Percentiles rank a stretch among this genome's conserved stretches.
Evolutionary conservation across 1,284 basidiomycete genomes (phyloP).

Genomic region (Schizophyllum commune): DNA sequence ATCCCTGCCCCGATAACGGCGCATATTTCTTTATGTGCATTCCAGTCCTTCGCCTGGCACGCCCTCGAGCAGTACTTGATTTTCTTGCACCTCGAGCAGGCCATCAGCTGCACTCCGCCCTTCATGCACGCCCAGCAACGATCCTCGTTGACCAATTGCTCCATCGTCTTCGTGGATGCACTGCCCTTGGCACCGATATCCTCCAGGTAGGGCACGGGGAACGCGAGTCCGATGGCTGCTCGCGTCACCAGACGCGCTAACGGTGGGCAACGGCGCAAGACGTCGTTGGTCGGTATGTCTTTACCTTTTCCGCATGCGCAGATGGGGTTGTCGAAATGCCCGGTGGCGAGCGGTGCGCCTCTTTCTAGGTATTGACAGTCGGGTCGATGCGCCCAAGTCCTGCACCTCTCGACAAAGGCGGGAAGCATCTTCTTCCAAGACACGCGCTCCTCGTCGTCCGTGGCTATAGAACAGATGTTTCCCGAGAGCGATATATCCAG

Average conservation of each 20-base stretch:
- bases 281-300: conserved; percentile 20
- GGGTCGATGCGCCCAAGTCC: conserved; percentile 26
- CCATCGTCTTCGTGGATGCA: conserved; percentile 18
- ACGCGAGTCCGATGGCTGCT: conserved; percentile 26
- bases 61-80: conserved; percentile 20
- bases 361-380: conserved; percentile 23
- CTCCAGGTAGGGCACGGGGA: conserved; percentile 30
- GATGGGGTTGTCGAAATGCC: conserved; percentile 16
- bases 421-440: conserved; percentile 29
- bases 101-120: neutral
- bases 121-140: conserved; percentile 16
- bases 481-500: conserved; percentile 1
- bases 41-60: conserved; percentile 24
- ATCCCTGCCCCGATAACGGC: too few species aligned
- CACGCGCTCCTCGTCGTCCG: conserved; percentile 18
- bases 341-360: conserved; percentile 20
- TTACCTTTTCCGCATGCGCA: conserved; percentile 31
- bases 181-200: conserved; percentile 13
- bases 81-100: neutral
- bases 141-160: conserved; percentile 10
- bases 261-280: conserved; percentile 19
- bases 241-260: conserved; percentile 25
- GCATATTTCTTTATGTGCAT: conserved; percentile 15
- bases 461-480: conserved; percentile 7
- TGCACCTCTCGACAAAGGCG: conserved; percentile 29